Evolutionary conservation across 2,329 filamentous ascomycete genomes (phyloP).

Genomic region (Biscogniauxia mediterranea): DNA sequence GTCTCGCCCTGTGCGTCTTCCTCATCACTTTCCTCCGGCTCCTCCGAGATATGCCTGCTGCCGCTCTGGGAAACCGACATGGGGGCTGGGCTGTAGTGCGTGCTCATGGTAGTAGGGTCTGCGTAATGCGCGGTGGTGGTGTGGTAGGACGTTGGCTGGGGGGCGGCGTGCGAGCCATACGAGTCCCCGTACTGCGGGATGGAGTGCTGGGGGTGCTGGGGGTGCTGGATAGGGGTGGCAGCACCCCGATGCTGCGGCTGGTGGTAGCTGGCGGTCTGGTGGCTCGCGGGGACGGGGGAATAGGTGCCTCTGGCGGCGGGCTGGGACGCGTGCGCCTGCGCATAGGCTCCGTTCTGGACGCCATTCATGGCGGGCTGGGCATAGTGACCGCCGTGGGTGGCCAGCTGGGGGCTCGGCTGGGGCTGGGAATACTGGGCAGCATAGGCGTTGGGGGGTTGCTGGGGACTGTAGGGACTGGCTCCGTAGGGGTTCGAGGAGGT

Average conservation of each 20-base stretch:
- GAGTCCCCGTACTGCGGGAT: conserved; percentile 30
- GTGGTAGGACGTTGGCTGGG: conserved; percentile 29
- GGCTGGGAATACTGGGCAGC: conserved; percentile 26
- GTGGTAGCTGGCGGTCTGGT: conserved; percentile 21
- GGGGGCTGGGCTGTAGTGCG: conserved; percentile 32
- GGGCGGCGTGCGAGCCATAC: conserved; percentile 28
- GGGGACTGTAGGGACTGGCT: conserved; percentile 26
- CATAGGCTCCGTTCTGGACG: conserved; percentile 23
- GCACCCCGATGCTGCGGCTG: conserved; percentile 19
- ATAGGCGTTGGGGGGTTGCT: conserved; percentile 27
- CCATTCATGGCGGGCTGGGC: conserved; percentile 20
- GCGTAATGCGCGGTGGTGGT: conserved; percentile 27
- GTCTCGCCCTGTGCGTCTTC: conserved; percentile 34
- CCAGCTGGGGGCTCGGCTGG: conserved; percentile 26
- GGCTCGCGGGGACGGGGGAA: conserved; percentile 25
- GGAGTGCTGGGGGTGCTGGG: conserved; percentile 20
- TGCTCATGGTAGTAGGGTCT: conserved; percentile 28
- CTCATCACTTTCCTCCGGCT: conserved; percentile 26
- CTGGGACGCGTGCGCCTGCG: conserved; percentile 22
- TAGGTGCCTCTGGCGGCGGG: conserved; percentile 23
- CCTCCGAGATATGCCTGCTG: conserved; percentile 25
- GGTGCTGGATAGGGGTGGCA: conserved; percentile 20
- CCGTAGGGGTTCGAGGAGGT: conserved; percentile 15
- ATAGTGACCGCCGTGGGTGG: conserved; percentile 25
- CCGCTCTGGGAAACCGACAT: conserved; percentile 27